Evolutionary conservation across 805 yeast species (phyloP), one percentile per base, ranked within the genome.

Genomic region (fission yeast (Schizosaccharomyces pombe)): DNA sequence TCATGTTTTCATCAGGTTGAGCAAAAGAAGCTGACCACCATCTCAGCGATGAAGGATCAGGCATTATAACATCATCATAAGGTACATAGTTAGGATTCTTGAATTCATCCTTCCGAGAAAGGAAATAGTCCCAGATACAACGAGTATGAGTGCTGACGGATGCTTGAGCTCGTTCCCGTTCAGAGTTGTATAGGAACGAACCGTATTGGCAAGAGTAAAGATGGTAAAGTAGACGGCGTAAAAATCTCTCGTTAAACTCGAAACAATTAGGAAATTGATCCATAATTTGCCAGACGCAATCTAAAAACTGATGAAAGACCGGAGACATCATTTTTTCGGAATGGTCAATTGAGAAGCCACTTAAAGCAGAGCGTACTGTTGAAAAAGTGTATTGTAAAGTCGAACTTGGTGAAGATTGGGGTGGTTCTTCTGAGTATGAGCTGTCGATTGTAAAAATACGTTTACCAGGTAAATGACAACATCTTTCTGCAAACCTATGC

Each of bases 201-300:
- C 97, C 97, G 66, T 86, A 91, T 65, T 91, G 97, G 61, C 97
- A 86, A 0, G 96, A 84, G 62, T 86, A 85, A 52, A 82, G 68
- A 64, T 91, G 97, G 63, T 91, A 91, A 22, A 85, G 72, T 55
- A 91, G 69, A 53, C 97, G 69, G 59, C 95, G 75, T 58, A 91
- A 65, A 61, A 91, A 85, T 54, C 95, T 68, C 64, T 87, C 95
- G 62, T 87, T 86, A 67, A 80, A 87, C 66, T 89, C 95, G 65
- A 91, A 91, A 51, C 70, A 67, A 0, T 68, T 61, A 0, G 95
- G 94, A 59, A 76, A 72, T 62, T 85, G 94, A 5, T 77, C 65
- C 54, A 75, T 65, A 19, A 89, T 63, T 63, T 91, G 98, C 64
- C 80, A 86, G 1, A 85, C 82, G 58, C 91, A 79, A 62, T 91